Evolutionary conservation across 2,329 filamentous ascomycete genomes (phyloP).

Genomic region (Neonectria ditissima): DNA sequence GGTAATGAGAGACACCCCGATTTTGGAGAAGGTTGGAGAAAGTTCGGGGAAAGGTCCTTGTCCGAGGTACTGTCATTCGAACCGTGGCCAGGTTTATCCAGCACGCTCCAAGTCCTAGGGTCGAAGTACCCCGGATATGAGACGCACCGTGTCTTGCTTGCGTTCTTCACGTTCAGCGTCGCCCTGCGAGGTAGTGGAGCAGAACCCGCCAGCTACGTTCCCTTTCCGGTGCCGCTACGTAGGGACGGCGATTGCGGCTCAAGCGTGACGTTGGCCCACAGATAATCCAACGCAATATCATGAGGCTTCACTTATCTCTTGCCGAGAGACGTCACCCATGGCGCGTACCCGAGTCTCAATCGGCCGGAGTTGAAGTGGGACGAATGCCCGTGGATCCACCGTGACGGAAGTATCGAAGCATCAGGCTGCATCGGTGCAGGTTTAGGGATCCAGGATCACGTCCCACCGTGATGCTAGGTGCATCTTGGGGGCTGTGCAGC

Average conservation of each 20-base stretch:
- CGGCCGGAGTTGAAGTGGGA: constrained; percentile 36
- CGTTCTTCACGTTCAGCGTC: constrained; percentile 34
- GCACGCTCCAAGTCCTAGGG: constrained; percentile 2
- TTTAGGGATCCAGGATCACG: constrained; percentile 36
- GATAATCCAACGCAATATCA: constrained; percentile 19
- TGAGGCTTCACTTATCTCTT: constrained; percentile 9
- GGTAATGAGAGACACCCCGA: constrained; percentile 26
- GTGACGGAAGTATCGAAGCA: constrained; percentile 42
- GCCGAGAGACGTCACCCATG: constrained; percentile 14
- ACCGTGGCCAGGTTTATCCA: background rate
- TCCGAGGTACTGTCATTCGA: constrained; percentile 3
- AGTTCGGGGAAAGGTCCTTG: constrained; percentile 21
- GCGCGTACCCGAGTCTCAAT: constrained; percentile 19
- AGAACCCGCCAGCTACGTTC: constrained; percentile 31
- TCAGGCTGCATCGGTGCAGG: constrained; percentile 40
- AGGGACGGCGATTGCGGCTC: constrained; percentile 22
- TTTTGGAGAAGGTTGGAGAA: constrained; percentile 29
- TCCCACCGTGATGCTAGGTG: constrained; percentile 41
- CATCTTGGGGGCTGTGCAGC: constrained; percentile 47
- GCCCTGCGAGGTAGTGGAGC: constrained; percentile 38
- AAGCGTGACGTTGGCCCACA: constrained; percentile 1
- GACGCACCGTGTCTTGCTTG: constrained; percentile 26
- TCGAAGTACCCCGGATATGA: constrained; percentile 29
- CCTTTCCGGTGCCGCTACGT: constrained; percentile 26
- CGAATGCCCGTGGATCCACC: constrained; percentile 32